Evolutionary conservation across 1,284 basidiomycete species (phyloP), one percentile per base, ranked within the genome.

Genomic region (Mrakiaceae sp.): DNA sequence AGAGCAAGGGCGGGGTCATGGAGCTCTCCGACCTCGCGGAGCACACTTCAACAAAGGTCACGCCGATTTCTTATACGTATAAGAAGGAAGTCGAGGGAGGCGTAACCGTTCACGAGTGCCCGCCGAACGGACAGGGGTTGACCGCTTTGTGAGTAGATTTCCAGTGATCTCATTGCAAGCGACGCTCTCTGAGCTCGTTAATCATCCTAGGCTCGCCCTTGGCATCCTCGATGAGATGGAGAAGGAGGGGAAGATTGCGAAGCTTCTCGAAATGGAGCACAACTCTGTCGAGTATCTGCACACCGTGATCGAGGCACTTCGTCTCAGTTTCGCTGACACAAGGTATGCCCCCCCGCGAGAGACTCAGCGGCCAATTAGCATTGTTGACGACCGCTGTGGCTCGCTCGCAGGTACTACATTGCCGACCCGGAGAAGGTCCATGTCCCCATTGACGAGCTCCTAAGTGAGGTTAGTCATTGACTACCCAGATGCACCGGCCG

Each of bases 101-200:
- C 68, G 86, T 90, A 10, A 88, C 88, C 0, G 79, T 94, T 0
- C 89, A 89, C 72, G 91, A 93, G 81, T 57, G 55, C 43, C 55
- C 55, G 55, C 92, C 92, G 0, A 96, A 95, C 73, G 92, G 94
- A 12, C 93, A 97, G 83, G 94, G 89, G 76, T 82, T 98, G n/a
- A 92, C 91, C 1, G 90, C 94, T 0, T 81, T 98, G 9, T 27
- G 27, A 27, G 27, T 27, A 27, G 27, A 27, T 2, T 27, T 27
- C 27, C 27, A 27, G 27, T 27, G 27, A 27, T 27, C 27, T 27
- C 27, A 27, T 27, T 27, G 27, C 27, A 27, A 27, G 27, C 2
- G 27, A 27, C 2, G 27, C 27, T 27, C 27, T 27, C 27, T 27
- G 27, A 27, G 27, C 27, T 27, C 27, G 27, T 27, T 27, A 27